A percentile compares a stretch with the other conserved stretches of the same genome.
These are phyloP conservation scores for Dichomitus squalens DNA, from an alignment of 1,284 basidiomycete species.

Conservation along the genomic window DNA sequence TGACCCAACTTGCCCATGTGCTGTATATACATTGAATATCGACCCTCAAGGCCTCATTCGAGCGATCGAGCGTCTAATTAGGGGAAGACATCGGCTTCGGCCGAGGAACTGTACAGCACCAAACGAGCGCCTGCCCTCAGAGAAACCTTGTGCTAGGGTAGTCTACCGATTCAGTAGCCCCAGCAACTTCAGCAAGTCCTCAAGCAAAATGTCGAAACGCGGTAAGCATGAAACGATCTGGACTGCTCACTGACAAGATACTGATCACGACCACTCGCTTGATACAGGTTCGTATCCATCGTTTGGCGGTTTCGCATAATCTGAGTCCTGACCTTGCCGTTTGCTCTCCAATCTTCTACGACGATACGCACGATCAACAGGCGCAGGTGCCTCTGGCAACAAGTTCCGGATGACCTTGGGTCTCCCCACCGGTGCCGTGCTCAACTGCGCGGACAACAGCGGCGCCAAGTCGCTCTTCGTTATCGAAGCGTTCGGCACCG, in stretches of 20 bases:
- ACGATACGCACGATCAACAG: slow-evolving; percentile 30
- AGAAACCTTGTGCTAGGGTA: slow-evolving; percentile 29
- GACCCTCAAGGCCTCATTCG: too few species aligned
- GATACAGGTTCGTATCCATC: slow-evolving; percentile 23
- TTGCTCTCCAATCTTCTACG: slow-evolving; percentile 41
- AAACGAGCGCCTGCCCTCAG: slow-evolving; percentile 28
- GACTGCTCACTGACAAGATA: slow-evolving; percentile 1
- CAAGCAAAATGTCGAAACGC: slow-evolving; percentile 37
- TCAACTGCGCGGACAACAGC: slow-evolving; percentile 99
- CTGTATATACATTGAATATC: too few species aligned
- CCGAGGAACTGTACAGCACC: slow-evolving; percentile 38
- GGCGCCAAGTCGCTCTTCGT: slow-evolving; percentile 96
- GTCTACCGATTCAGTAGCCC: slow-evolving; percentile 22
- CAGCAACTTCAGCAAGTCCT: slow-evolving; percentile 35
- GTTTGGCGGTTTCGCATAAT: not conserved
- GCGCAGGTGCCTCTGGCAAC: slow-evolving; percentile 71
- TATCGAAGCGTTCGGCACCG: slow-evolving; percentile 92
- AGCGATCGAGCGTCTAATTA: not conserved
- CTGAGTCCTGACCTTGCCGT: slow-evolving; percentile 33
- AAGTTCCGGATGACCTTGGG: slow-evolving; percentile 98
- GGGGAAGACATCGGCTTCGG: too few species aligned
- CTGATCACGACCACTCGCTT: slow-evolving; percentile 19
- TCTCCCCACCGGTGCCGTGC: slow-evolving; percentile 97
- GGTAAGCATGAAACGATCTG: slow-evolving; percentile 24
- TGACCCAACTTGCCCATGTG: too few species aligned